Base-by-base conservation (phyloP, 192 early-diverging fungal species). In the Geosiphon pyriformis region DNA sequence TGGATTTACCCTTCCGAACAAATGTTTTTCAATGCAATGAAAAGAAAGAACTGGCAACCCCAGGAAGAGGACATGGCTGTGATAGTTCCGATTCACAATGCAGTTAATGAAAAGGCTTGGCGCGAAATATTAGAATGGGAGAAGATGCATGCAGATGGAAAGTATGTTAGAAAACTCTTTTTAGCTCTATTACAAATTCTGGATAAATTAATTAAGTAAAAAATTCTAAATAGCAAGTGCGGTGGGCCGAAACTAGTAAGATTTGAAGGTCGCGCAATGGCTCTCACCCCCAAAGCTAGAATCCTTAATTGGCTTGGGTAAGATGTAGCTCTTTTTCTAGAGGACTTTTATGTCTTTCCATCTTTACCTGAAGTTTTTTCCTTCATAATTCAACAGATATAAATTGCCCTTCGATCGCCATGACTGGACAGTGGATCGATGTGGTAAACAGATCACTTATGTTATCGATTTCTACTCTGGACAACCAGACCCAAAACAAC, bases 11-110 rank as follows among this genome's bases (percentile, higher is more conserved):
- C 94, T 7, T 92, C 90, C 22, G 91, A 95, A 71, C 92, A 94
- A 75, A 92, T 92, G 90, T 96, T 96, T 58, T 96, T 90, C 79
- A 96, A 96, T 59, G 94, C 94, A 0, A 93, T 96, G 90, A 87
- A 82, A 68, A 86, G 94, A 70, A 96, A 96, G 67, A 91, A 89
- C 72, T 94, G 92, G 92, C 66, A 83, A 55, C 87, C 94, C 0
- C 61, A 82, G 1, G 92, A 92, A 60, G 56, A 76, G 18, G 94
- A 96, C 72, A 94, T 96, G 90, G 70, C 78, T n/a, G 81, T 89
- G 7, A 88, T 96, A 3, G 90, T 96, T 2, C 91, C 92, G 1
- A 96, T 96, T 48, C 94, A 96, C 70, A 96, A 96, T 67, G 88
- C 90, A 37, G 91, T 97, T 23, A 97, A 97, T 72, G 93, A 97